phyloP scores from a whole-genome alignment of 768 basidiomycete genomes.

The Nidularia sp. region DNA sequence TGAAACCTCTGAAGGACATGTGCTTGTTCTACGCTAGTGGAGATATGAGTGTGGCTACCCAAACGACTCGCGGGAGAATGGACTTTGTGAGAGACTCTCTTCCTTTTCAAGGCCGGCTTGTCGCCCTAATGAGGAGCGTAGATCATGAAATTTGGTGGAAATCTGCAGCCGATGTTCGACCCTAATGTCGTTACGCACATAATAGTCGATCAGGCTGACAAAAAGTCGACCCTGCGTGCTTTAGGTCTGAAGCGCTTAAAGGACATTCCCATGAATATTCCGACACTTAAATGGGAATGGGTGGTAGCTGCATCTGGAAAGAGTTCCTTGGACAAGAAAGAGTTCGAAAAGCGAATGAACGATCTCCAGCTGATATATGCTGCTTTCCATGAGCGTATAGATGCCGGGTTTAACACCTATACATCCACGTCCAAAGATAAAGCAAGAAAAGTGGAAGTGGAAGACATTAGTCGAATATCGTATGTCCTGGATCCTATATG shows the following conservation, averaged over 20 bases:
- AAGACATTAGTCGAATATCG: too few species aligned
- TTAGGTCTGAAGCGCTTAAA: constrained; percentile 45
- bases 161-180: constrained; percentile 56
- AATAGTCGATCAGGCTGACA: constrained; percentile 39
- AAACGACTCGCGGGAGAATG: constrained; percentile 53
- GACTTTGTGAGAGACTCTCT: constrained; percentile 47
- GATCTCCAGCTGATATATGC: constrained; percentile 39
- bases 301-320: constrained; percentile 35
- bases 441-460: too few species aligned
- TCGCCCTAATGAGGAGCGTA: constrained; percentile 17
- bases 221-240: constrained; percentile 25
- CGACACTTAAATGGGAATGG: constrained; percentile 66
- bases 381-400: constrained; percentile 6
- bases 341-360: constrained; percentile 24
- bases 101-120: not conserved
- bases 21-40: constrained; percentile 56
- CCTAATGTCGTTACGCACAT: constrained; percentile 60
- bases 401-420: not conserved
- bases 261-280: constrained; percentile 63
- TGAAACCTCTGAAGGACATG: constrained; percentile 43
- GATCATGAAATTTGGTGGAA: constrained; percentile 65
- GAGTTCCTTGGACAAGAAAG: constrained; percentile 15
- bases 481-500: too few species aligned
- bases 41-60: constrained; percentile 50
- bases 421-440: not conserved